Conservation (phyloP, 2,329 filamentous ascomycete genomes). For the Didymella sp. region DNA sequence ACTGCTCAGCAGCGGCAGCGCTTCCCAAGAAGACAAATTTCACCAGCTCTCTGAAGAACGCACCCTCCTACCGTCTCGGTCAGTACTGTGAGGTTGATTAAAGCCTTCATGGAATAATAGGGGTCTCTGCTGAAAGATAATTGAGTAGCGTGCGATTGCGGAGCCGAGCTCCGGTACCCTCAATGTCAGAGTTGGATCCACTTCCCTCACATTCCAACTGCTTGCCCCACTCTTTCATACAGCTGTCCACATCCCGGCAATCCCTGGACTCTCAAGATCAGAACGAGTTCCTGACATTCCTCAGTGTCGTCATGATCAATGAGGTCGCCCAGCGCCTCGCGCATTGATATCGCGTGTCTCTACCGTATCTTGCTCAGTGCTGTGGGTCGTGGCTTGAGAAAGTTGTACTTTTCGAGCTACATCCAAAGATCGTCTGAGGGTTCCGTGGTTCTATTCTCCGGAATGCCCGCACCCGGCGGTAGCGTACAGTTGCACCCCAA, state of each 20-base stretch:
- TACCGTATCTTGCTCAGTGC: background rate
- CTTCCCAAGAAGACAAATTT: background rate
- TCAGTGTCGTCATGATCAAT: background rate
- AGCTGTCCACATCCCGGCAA: background rate
- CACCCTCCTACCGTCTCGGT: background rate
- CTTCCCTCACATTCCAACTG: background rate
- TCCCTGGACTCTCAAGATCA: background rate
- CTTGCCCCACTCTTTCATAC: background rate
- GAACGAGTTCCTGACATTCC: background rate
- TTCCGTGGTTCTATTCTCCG: conserved; percentile 5
- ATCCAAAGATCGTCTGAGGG: background rate
- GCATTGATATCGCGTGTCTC: background rate
- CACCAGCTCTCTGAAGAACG: background rate
- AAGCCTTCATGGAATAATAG: background rate
- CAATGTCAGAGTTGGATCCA: background rate
- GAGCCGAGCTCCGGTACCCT: conserved; percentile 1
- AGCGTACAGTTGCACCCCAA: conserved; percentile 4
- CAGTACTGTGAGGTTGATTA: background rate
- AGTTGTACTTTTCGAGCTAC: background rate
- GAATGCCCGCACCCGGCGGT: conserved; percentile 2
- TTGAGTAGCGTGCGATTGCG: background rate
- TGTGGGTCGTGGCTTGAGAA: conserved; percentile 8
- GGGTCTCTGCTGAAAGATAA: background rate
- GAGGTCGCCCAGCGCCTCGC: background rate
- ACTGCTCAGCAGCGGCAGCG: background rate